Percentiles rank a stretch among this genome's conserved stretches.
Evolutionary conservation across 495 filamentous ascomycete species (phyloP).

Genomic region (Trichoderma asperelloides): DNA sequence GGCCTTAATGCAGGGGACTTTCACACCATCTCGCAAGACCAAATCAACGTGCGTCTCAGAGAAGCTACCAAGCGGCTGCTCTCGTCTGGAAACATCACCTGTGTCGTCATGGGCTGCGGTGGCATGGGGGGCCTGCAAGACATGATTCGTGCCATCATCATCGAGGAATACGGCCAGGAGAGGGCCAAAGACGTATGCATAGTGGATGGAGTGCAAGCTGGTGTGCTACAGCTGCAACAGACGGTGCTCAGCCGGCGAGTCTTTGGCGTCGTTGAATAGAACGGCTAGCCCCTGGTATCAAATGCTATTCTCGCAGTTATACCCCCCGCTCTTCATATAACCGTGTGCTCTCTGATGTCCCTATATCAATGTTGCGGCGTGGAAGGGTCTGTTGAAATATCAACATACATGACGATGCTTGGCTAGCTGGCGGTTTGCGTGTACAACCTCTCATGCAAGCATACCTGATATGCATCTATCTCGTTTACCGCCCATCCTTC

Average conservation of each 20-base stretch:
- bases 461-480: not conserved
- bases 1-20: slow-evolving; percentile 75
- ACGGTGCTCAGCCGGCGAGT: slow-evolving; percentile 34
- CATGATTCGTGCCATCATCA: slow-evolving; percentile 62
- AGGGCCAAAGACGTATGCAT: slow-evolving; percentile 55
- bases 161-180: slow-evolving; percentile 51
- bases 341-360: not conserved
- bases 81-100: slow-evolving; percentile 44
- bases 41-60: slow-evolving; percentile 56
- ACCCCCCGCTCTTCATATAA: not conserved
- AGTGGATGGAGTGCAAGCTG: slow-evolving; percentile 78
- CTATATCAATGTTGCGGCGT: not conserved
- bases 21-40: slow-evolving; percentile 55
- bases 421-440: not conserved
- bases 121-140: slow-evolving; percentile 88
- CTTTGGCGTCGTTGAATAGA: slow-evolving; percentile 13
- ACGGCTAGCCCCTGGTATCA: not conserved
- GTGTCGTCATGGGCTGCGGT: slow-evolving; percentile 73
- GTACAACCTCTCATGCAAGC: not conserved
- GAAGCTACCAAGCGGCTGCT: slow-evolving; percentile 61
- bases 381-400: not conserved
- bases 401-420: not conserved
- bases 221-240: slow-evolving; percentile 58
- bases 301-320: not conserved
- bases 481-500: not conserved